phyloP scores from a whole-genome alignment of 2,329 filamentous ascomycete species.

The Aaosphaeria arxii region DNA sequence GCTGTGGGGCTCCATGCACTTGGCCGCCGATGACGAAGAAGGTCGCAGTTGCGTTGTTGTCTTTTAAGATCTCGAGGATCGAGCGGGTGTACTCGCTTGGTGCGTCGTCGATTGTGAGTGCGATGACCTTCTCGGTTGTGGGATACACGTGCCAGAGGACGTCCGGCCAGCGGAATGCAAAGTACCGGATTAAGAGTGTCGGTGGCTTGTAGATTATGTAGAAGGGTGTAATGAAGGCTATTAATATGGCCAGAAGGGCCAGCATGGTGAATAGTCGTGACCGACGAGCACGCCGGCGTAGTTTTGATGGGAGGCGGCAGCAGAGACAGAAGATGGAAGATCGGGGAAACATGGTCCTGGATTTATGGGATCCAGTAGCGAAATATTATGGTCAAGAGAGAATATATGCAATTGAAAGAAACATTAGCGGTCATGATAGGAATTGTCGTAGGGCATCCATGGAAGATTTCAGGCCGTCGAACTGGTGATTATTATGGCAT shows the following conservation, averaged over 20 bases:
- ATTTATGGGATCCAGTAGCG: background rate
- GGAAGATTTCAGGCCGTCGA: too few species aligned
- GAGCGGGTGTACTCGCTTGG: slow-evolving; percentile 69
- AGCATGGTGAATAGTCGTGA: slow-evolving; percentile 38
- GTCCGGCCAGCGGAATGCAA: slow-evolving; percentile 70
- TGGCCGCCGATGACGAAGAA: slow-evolving; percentile 88
- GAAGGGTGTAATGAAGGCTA: slow-evolving; percentile 32
- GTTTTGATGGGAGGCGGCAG: slow-evolving; percentile 33
- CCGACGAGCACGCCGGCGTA: slow-evolving; percentile 35
- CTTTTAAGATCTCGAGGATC: slow-evolving; percentile 66
- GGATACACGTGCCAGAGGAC: slow-evolving; percentile 68
- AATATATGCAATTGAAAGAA: too few species aligned
- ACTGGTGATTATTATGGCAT: too few species aligned
- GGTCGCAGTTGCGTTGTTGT: slow-evolving; percentile 68
- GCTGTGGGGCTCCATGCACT: slow-evolving; percentile 48
- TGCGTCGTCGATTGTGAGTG: slow-evolving; percentile 83
- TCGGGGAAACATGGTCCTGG: slow-evolving; percentile 23
- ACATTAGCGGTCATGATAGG: too few species aligned
- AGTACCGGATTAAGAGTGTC: slow-evolving; percentile 64
- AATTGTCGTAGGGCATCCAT: too few species aligned
- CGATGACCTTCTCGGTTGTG: slow-evolving; percentile 63
- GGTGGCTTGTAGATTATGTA: slow-evolving; percentile 84
- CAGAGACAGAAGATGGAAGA: slow-evolving; percentile 17
- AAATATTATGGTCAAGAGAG: too few species aligned
- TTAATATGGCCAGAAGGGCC: slow-evolving; percentile 19